These are phyloP conservation scores for Fusarium chaquense DNA, from an alignment of 2,329 filamentous ascomycete species.

Conservation along the genomic window DNA sequence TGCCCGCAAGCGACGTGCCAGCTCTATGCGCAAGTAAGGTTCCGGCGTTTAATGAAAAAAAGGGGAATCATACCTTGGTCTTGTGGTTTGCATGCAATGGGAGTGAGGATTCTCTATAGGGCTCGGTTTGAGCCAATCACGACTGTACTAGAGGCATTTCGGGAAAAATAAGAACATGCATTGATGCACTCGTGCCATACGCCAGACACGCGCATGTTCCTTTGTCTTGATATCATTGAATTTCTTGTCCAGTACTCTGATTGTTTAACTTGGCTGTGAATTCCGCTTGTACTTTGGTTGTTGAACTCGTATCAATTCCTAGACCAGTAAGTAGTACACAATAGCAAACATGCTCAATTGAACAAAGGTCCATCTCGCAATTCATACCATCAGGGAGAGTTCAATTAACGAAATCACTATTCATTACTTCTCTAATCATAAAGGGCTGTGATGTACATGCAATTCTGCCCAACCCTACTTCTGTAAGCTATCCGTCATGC, in stretches of 20 bases:
- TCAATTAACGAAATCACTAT: not conserved
- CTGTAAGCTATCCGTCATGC: conserved; percentile 15
- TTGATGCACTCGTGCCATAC: conserved; percentile 48
- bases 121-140: conserved; percentile 50
- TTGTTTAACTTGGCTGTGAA: not conserved
- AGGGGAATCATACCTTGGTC: conserved; percentile 54
- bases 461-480: conserved; percentile 26
- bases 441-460: conserved; percentile 32
- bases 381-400: not conserved
- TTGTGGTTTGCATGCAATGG: conserved; percentile 58
- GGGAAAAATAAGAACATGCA: conserved; percentile 52
- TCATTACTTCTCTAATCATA: conserved; percentile 18
- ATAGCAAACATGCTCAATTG: not conserved
- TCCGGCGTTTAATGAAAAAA: conserved; percentile 53
- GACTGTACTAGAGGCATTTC: conserved; percentile 57
- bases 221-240: not conserved
- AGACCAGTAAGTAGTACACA: not conserved
- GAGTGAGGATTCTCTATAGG: conserved; percentile 54
- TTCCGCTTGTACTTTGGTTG: not conserved
- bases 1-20: conserved; percentile 95
- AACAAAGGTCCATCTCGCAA: not conserved
- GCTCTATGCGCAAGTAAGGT: conserved; percentile 90
- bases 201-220: conserved; percentile 23
- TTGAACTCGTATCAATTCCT: not conserved
- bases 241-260: not conserved